Percentiles rank a stretch among this genome's conserved stretches.
Conservation (phyloP, 1,284 basidiomycete species). For the Peniophora sp. region DNA sequence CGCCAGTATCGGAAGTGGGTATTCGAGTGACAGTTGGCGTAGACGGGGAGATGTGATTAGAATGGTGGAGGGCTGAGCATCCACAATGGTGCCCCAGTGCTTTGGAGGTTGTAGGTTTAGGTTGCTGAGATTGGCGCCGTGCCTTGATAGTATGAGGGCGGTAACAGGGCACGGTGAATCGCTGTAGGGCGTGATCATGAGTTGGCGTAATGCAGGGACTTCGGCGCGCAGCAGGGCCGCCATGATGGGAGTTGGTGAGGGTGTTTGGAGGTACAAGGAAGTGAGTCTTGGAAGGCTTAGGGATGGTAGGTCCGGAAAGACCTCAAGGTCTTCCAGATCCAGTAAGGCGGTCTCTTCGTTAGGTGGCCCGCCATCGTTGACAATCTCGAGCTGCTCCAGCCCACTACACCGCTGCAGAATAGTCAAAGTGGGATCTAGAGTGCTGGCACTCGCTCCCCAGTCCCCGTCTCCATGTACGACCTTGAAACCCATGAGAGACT, state of each 20-base stretch:
- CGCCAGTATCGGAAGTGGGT: conserved; percentile 45
- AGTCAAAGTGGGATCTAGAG: background rate
- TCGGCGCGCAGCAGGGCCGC: conserved; percentile 49
- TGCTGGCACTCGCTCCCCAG: background rate
- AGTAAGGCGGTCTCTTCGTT: background rate
- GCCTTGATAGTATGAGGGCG: conserved; percentile 52
- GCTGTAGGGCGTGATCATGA: conserved; percentile 70
- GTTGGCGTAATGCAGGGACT: conserved; percentile 58
- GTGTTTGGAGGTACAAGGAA: conserved; percentile 58
- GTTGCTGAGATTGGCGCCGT: conserved; percentile 54
- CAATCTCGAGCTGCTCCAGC: conserved; percentile 61
- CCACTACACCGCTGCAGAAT: conserved; percentile 49
- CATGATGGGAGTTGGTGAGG: conserved; percentile 60
- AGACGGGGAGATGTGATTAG: conserved; percentile 50
- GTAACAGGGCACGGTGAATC: conserved; percentile 51
- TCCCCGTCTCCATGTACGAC: conserved; percentile 4
- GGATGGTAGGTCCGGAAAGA: conserved; percentile 25
- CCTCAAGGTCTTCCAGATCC: conserved; percentile 25
- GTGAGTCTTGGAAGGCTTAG: conserved; percentile 53
- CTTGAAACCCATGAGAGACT: conserved; percentile 53
- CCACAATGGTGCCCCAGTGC: conserved; percentile 64
- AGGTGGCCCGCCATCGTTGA: conserved; percentile 37
- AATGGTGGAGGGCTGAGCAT: conserved; percentile 47
- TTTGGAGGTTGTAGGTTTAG: conserved; percentile 65
- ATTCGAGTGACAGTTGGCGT: conserved; percentile 59